phyloP scores from a whole-genome alignment of 1,284 basidiomycete species.

The Ustilago bromivora region DNA sequence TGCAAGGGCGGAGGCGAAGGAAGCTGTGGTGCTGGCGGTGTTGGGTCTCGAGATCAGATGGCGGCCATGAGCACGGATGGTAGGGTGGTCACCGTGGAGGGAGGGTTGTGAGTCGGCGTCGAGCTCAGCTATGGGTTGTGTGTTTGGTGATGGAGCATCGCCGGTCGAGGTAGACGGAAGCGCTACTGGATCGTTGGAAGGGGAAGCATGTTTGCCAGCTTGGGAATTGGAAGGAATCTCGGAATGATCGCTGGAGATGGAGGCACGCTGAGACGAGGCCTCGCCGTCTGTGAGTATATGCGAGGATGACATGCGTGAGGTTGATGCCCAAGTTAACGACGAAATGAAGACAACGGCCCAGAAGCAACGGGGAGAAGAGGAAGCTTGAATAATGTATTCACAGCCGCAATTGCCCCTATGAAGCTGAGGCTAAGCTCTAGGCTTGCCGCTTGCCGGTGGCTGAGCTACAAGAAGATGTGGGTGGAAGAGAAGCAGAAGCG shows the following conservation, averaged over 20 bases:
- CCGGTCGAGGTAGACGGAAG: constrained; percentile 5
- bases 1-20: constrained; percentile 28
- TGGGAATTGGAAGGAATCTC: constrained; percentile 41
- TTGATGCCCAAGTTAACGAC: background rate
- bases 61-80: constrained; percentile 4
- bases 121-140: constrained; percentile 11
- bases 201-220: constrained; percentile 14
- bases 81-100: constrained; percentile 9
- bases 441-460: background rate
- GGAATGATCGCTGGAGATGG: constrained; percentile 41
- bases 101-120: constrained; percentile 11
- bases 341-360: constrained; percentile 17
- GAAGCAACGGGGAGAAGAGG: background rate
- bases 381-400: background rate
- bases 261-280: constrained; percentile 15
- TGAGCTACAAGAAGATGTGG: background rate
- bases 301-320: constrained; percentile 23
- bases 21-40: constrained; percentile 33
- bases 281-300: constrained; percentile 23
- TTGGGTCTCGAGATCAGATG: constrained; percentile 18
- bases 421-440: constrained; percentile 1
- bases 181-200: constrained; percentile 14
- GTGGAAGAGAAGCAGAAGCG: background rate
- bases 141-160: constrained; percentile 9
- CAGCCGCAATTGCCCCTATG: constrained; percentile 5